Evolutionary conservation across 139 green algal genomes (phyloP).

Genomic region (Coelastrella sp.): DNA sequence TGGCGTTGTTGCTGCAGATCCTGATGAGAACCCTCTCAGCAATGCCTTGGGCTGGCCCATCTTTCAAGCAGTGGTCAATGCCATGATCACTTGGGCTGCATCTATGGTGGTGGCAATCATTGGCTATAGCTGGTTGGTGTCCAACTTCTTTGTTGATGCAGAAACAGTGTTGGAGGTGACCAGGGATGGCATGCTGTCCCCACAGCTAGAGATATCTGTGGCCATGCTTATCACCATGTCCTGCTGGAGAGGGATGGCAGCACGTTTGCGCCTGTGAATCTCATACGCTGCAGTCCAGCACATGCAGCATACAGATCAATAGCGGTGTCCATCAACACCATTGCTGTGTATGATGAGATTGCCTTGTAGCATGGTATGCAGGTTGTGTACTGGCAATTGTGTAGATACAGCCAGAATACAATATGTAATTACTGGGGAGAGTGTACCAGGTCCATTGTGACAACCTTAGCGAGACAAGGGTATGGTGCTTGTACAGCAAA

Average conservation of each 20-base stretch:
- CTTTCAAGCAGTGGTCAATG: conserved; percentile 42
- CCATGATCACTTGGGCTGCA: conserved; percentile 47
- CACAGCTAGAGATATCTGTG: conserved; percentile 59
- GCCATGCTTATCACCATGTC: conserved; percentile 61
- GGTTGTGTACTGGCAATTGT: neutral
- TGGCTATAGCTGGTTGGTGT: conserved; percentile 43
- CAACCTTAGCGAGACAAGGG: no score
- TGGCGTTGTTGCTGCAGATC: conserved; percentile 2
- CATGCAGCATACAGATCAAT: neutral
- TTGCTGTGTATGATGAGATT: neutral
- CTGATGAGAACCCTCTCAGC: conserved; percentile 37
- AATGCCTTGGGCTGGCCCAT: conserved; percentile 46
- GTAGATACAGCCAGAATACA: neutral
- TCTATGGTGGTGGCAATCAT: conserved; percentile 42
- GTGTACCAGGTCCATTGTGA: no score
- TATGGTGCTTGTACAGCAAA: no score
- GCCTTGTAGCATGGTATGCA: neutral
- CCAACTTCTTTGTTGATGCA: conserved; percentile 32
- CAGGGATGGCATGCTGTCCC: conserved; percentile 36
- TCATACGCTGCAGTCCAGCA: neutral
- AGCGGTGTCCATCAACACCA: neutral
- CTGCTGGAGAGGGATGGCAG: conserved; percentile 58
- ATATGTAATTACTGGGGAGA: neutral
- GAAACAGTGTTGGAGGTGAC: conserved; percentile 32
- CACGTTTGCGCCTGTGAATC: conserved; percentile 23